Evolutionary conservation across 2,329 filamentous ascomycete species (phyloP).

Genomic region (Monilinia laxa): DNA sequence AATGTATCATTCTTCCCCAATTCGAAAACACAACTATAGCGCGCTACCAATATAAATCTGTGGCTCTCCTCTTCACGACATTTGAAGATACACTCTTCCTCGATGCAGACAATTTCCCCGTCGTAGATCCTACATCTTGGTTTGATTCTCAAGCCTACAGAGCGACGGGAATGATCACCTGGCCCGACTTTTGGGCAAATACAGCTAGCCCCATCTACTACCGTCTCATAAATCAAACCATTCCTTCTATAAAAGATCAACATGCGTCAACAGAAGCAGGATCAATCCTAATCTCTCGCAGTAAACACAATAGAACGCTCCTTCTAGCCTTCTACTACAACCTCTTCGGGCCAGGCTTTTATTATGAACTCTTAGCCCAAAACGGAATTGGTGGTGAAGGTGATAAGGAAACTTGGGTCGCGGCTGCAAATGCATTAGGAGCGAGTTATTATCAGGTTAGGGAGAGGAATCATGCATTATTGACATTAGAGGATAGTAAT

Average conservation of each 20-base stretch:
- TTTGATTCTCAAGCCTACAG: slow-evolving; percentile 46
- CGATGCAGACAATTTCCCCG: slow-evolving; percentile 49
- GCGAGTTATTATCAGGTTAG: slow-evolving; percentile 20
- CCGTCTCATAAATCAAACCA: slow-evolving; percentile 38
- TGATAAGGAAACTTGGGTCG: slow-evolving; percentile 23
- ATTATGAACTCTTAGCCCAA: slow-evolving; percentile 19
- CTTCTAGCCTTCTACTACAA: slow-evolving; percentile 24
- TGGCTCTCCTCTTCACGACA: slow-evolving; percentile 50
- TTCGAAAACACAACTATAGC: slow-evolving; percentile 38
- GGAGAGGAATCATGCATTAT: slow-evolving; percentile 19
- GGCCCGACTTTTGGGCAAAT: slow-evolving; percentile 49
- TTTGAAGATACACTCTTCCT: slow-evolving; percentile 51
- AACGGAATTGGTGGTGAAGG: slow-evolving; percentile 22
- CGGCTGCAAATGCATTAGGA: slow-evolving; percentile 1
- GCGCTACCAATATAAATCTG: slow-evolving; percentile 49
- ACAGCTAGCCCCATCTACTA: slow-evolving; percentile 44
- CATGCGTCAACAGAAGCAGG: slow-evolving; percentile 24
- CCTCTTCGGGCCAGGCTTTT: slow-evolving; percentile 21
- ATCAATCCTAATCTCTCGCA: slow-evolving; percentile 18
- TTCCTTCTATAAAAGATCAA: neutral
- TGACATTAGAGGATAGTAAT: neutral
- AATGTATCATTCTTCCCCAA: slow-evolving; percentile 44
- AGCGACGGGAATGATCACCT: slow-evolving; percentile 45
- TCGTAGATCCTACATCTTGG: slow-evolving; percentile 45
- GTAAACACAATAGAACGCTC: neutral